phyloP scores from a whole-genome alignment of 148 eudicot genomes.

The Fagopyrum homotropicum region DNA sequence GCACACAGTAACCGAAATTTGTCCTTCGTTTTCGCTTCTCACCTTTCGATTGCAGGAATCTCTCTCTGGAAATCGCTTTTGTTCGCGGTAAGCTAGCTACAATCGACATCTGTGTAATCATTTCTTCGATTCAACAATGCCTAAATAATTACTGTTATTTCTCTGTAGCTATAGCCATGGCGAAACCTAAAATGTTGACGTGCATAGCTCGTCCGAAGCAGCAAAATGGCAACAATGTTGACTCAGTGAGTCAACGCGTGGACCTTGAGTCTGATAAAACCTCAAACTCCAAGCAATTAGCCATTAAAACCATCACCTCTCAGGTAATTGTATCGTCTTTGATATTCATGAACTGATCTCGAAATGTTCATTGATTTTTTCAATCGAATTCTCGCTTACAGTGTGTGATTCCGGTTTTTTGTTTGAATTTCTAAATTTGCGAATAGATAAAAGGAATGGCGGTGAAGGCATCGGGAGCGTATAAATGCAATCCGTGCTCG shows the following conservation, averaged over 20 bases:
- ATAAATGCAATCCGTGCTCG: constrained; percentile 56
- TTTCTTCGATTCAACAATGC: background rate
- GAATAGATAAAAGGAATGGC: constrained; percentile 75
- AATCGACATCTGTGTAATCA: background rate
- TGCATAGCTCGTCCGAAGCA: constrained; percentile 82
- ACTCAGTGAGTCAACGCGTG: constrained; percentile 33
- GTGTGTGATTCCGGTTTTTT: background rate
- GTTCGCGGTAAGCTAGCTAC: background rate
- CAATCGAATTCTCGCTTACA: background rate
- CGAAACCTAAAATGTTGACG: constrained; percentile 52
- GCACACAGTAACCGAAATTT: background rate
- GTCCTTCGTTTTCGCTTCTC: background rate
- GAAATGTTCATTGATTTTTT: background rate
- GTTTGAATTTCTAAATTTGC: background rate
- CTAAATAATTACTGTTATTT: background rate
- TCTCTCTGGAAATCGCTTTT: background rate
- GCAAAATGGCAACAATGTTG: constrained; percentile 15
- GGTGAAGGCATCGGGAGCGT: constrained; percentile 78
- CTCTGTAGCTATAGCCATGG: background rate
- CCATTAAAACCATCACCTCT: constrained; percentile 62
- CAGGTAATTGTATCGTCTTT: constrained; percentile 33
- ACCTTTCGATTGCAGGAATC: background rate
- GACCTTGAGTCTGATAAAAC: constrained; percentile 30
- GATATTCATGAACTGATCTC: background rate
- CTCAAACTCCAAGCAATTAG: constrained; percentile 38